Evolutionary conservation across 306 rosid genomes (phyloP), one percentile per base, ranked within the genome.

Genomic region (Nissolia schottii): DNA sequence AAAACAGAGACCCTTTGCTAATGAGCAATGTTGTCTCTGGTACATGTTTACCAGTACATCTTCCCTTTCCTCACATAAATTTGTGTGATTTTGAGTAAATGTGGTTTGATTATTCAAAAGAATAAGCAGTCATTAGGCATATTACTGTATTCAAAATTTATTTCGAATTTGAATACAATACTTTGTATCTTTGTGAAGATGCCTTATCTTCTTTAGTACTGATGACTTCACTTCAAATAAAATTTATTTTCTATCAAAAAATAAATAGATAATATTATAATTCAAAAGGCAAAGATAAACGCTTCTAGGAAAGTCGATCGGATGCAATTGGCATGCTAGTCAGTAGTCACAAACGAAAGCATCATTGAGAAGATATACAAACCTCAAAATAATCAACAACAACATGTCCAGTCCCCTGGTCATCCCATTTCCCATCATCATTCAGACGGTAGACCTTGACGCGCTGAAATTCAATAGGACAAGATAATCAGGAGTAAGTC

Each of bases 401-500:
- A 68, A 87, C 91, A 71, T 93, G 96, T 32, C 98, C 97, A 71
- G 98, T 93, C 67, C 98, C 98, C 83, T 91, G 97, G 78, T 93
- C 98, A 73, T 93, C 98, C 98, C 98, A 93, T 80, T 93, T 93
- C 35, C 93, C 98, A 70, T 87, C 97, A n/a, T 84, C 96, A 82
- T 79, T 90, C 78, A 93, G 77, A 31, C 98, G 98, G 76, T 93
- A 93, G 29, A 93, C 96, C 86, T 93, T 93, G 65, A 93, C 98
- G 38, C 98, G 97, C 98, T 93, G 98, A 78, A 81, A 79, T 68
- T 31, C 73, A 79, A 54, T 34, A 57, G 71, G 32, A 71, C 55
- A 46, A 57, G 50, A 81, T 41, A 57, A 55, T 66, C 16, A 70
- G 73, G 3, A 70, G 58, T 31, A 40, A 48, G 40, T 51, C 9